Evolutionary conservation across 176 grass and related monocot species (phyloP).

Genomic region (Phyllostachys edulis): DNA sequence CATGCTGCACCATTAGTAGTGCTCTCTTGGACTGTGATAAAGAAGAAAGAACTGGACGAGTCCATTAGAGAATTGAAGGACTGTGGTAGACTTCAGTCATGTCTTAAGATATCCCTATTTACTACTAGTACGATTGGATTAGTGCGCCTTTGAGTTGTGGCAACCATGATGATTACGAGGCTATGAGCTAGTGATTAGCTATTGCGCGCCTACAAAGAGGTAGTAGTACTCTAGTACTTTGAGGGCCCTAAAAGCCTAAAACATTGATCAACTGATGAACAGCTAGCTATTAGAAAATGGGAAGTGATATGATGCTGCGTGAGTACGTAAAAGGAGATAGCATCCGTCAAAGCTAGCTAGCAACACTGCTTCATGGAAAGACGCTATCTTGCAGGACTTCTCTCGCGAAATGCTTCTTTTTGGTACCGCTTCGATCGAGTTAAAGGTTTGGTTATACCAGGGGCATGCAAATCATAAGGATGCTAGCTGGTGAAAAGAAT

Average conservation of each 20-base stretch:
- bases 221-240: not conserved
- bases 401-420: not conserved
- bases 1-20: constrained; percentile 15
- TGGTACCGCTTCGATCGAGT: not conserved
- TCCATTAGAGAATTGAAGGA: not conserved
- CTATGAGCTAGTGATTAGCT: constrained; percentile 5
- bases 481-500: not conserved
- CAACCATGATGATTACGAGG: not conserved
- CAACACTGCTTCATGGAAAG: constrained; percentile 6
- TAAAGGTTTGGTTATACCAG: not conserved
- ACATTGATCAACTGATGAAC: not conserved
- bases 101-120: not conserved
- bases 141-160: not conserved
- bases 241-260: not conserved
- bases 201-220: not conserved
- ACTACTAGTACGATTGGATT: not conserved
- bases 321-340: constrained; percentile 10
- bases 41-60: not conserved
- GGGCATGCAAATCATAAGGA: not conserved
- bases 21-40: not conserved
- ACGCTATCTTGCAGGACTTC: not conserved
- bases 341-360: not conserved
- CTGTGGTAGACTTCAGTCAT: not conserved
- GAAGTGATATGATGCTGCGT: not conserved
- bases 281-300: not conserved